Base-by-base conservation (phyloP, 805 yeast species). In the Starmerella powellii region DNA sequence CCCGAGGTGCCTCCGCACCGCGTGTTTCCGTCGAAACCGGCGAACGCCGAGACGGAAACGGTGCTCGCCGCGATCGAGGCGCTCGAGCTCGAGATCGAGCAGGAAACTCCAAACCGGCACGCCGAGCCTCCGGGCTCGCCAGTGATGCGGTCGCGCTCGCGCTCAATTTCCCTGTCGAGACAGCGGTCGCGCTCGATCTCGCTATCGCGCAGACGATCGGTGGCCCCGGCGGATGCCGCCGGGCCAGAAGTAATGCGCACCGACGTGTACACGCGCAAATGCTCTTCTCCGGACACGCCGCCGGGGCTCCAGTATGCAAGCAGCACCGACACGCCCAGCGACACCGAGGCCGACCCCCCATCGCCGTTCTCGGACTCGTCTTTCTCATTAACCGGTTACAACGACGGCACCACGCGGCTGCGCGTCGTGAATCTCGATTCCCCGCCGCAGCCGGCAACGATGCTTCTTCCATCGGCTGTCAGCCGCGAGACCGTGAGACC, bases 241-340 rank as follows among this genome's bases (percentile, higher is more conserved):
- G 28, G 2, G 6, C 17, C 24, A 24, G 33, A 19, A 28, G 34
- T 32, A 15, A 18, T 11, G 15, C 33, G 12, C 21, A 30, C 39
- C 4, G 52, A 51, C 10, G 30, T 50, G 6, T 51, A 51, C 30
- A 51, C 55, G 8, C 38, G 55, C 12, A 50, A 47, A 32, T 51
- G 55, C 36, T 21, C 34, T 6, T 35, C 40, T 2, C 35, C 50
- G 16, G 34, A 28, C 13, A 20, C n/a, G 17, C 20, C 41, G 4
- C 21, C 38, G 3, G 33, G 21, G 19, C n/a, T 18, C 6, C 41
- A 37, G 2, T 20, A 24, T 5, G 26, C 23, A 2, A 29, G 26
- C 12, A 15, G n/a, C 6, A 19, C 38, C 8, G 11, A 12, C 12
- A 38, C 23, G 2, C 23, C 31, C n/a, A 26, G 27, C 15, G 31